Evolutionary conservation across 768 basidiomycete genomes (phyloP).

Genomic region (Ephemerocybe angulata): DNA sequence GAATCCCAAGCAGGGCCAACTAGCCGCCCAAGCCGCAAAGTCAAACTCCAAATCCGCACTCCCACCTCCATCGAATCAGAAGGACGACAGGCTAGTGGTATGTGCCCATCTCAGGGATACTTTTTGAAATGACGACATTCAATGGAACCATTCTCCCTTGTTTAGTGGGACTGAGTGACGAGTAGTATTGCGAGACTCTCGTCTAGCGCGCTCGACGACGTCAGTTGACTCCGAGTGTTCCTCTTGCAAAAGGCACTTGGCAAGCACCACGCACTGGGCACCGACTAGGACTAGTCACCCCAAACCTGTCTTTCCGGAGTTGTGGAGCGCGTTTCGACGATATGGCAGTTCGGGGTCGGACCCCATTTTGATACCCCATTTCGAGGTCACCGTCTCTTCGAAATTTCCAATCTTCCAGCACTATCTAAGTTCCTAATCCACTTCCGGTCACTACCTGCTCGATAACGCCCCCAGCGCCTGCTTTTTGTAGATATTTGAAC

Average conservation of each 20-base stretch:
- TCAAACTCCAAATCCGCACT: constrained; percentile 31
- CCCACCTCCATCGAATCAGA: constrained; percentile 21
- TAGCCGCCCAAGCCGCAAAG: constrained; percentile 40
- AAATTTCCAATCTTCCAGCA: no score
- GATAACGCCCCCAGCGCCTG: no score
- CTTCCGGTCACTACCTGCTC: no score
- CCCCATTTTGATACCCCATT: background rate
- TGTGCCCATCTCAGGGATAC: constrained; percentile 16
- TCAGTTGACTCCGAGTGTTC: no score
- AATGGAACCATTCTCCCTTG: background rate
- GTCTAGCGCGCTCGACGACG: no score
- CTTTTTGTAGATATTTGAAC: no score
- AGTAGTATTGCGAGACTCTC: no score
- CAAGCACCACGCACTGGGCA: background rate
- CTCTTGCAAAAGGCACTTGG: no score
- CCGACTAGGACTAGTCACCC: background rate
- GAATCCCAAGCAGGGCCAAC: constrained; percentile 47
- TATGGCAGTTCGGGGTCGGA: constrained; percentile 1
- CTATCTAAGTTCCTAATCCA: no score
- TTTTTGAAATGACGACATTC: background rate
- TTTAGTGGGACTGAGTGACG: constrained; percentile 18
- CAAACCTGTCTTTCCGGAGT: no score
- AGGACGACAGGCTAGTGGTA: constrained; percentile 42
- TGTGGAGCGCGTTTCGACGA: no score
- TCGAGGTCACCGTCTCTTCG: no score